phyloP scores from a whole-genome alignment of 2,329 filamentous ascomycete genomes.

The Fusarium pseudonygamai region DNA sequence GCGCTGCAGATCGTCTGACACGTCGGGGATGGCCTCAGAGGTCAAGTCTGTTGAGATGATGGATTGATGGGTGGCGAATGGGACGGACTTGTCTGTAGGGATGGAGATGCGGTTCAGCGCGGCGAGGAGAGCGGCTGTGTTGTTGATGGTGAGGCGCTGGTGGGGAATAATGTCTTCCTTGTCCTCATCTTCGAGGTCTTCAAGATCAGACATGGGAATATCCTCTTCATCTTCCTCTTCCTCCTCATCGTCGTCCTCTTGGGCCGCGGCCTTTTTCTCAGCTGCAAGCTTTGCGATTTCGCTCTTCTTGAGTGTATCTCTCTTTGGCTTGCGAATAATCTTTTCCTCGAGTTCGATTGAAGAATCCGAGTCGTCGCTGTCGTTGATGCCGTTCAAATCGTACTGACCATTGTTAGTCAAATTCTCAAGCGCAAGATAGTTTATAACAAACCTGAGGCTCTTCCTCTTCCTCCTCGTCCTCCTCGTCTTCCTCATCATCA shows the following conservation, averaged over 20 bases:
- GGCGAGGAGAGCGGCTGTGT: slow-evolving; percentile 84
- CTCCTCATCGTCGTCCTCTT: slow-evolving; percentile 62
- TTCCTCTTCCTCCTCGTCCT: slow-evolving; percentile 44
- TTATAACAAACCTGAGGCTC: slow-evolving; percentile 41
- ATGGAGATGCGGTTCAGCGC: slow-evolving; percentile 81
- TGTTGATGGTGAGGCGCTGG: slow-evolving; percentile 96
- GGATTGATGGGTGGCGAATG: slow-evolving; percentile 86
- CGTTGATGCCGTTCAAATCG: slow-evolving; percentile 66
- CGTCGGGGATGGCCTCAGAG: slow-evolving; percentile 74
- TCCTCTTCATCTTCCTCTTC: slow-evolving; percentile 84
- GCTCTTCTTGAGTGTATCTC: slow-evolving; percentile 54
- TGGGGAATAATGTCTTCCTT: slow-evolving; percentile 88
- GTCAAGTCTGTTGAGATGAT: slow-evolving; percentile 75
- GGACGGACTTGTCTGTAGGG: slow-evolving; percentile 70
- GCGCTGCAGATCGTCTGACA: slow-evolving; percentile 90
- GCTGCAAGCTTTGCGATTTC: slow-evolving; percentile 36
- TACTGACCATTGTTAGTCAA: slow-evolving; percentile 47
- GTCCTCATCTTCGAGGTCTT: slow-evolving; percentile 80
- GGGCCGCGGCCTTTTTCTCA: slow-evolving; percentile 32
- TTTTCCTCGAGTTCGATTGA: slow-evolving; percentile 82
- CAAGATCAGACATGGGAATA: slow-evolving; percentile 88
- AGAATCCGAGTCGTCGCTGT: slow-evolving; percentile 72
- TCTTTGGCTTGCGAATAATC: slow-evolving; percentile 62
- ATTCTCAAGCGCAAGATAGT: not conserved
- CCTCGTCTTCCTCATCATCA: slow-evolving; percentile 52